Evolutionary conservation across 371 early-diverging fungal genomes (phyloP), one percentile per base, ranked within the genome.

Genomic region (Mucor ambiguus): DNA sequence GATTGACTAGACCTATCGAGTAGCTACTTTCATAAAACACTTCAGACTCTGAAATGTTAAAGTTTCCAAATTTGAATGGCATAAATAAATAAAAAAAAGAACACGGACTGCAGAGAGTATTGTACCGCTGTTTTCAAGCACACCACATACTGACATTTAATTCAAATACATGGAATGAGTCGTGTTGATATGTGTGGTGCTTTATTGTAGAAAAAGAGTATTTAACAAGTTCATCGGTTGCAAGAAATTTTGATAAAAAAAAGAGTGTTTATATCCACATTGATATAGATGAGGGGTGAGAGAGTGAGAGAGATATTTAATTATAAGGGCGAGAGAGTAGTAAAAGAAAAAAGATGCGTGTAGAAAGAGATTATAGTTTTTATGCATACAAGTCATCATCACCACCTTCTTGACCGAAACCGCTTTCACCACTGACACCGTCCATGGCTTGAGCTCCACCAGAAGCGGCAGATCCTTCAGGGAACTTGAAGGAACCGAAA

Each of bases 401-500:
- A 37, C 76, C 83, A 64, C 70, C 79, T 33, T 85, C 87, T 65
- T 81, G 76, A 44, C 76, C 81, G 67, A 81, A 81, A 26, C 79
- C 81, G 35, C 71, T 71, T 41, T 80, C 80, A 20, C 77, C 74
- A 62, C 73, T 72, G 20, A 66, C 74, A 24, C 69, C 77, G 26
- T 73, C 75, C 58, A 72, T 67, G 37, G 77, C 78, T 52, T 73
- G 71, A 56, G 78, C 63, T 60, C 85, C 87, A 20, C 80, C 85
- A 35, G 57, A 0, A 46, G 37, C 29, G 30, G 58, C 54, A 16
- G 64, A 64, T 14, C 66, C 46, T 55, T 90, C 92, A 63, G 98
- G 97, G 94, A 97, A 97, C 84, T 94, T 96, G 88, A 97, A 97
- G 11, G 75, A 57, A 61, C 93, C 95, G 77, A 95, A 90, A 44